Conservation (phyloP, 192 early-diverging fungal genomes). For the Linnemannia zychae region DNA sequence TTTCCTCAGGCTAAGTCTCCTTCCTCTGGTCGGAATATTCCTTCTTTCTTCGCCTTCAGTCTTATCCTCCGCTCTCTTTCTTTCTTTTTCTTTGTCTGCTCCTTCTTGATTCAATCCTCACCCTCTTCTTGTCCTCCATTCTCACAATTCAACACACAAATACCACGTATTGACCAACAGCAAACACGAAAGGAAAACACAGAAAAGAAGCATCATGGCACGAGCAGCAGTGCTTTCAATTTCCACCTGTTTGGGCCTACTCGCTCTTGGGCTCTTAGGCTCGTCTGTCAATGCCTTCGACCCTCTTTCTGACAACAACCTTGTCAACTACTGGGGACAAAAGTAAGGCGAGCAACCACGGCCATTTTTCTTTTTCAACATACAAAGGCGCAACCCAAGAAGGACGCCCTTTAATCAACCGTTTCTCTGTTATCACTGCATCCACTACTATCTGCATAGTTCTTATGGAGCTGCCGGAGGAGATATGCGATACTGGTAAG, state of each 20-base stretch:
- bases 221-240: background rate
- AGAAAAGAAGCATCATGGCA: background rate
- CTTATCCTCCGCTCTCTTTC: background rate
- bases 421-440: background rate
- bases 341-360: conserved; percentile 21
- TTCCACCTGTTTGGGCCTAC: background rate
- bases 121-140: background rate
- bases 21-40: background rate
- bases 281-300: conserved; percentile 59
- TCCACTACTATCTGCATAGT: conserved; percentile 47
- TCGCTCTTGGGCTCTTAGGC: conserved; percentile 1
- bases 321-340: conserved; percentile 72
- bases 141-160: background rate
- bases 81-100: background rate
- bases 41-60: no score
- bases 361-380: background rate
- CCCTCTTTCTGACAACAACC: conserved; percentile 62
- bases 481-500: conserved; percentile 50
- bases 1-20: background rate
- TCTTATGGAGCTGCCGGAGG: conserved; percentile 64
- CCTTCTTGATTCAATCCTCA: background rate
- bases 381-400: no score
- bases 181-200: background rate
- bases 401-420: background rate
- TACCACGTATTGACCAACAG: background rate